Conservation (phyloP, 495 filamentous ascomycete genomes). For the Viridothelium virens region DNA sequence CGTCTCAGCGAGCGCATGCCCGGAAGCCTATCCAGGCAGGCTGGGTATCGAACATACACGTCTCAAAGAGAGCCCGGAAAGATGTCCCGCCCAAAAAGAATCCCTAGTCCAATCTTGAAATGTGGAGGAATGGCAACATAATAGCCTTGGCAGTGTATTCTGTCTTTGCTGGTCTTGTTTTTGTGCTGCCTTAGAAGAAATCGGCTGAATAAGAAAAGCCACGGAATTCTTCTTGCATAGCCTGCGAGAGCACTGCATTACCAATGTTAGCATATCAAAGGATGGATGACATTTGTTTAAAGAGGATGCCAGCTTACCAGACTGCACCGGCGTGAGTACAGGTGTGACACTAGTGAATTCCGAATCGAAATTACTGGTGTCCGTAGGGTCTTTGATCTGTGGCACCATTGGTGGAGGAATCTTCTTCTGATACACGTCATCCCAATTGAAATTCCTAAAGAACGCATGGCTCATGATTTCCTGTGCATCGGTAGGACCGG, state of each 20-base stretch:
- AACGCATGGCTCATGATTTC: constrained; percentile 99
- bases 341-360: constrained; percentile 99
- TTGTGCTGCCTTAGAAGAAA: constrained; percentile 41
- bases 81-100: background rate
- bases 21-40: constrained; percentile 3
- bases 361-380: constrained; percentile 98
- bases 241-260: constrained; percentile 77
- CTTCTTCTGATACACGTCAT: constrained; percentile 93
- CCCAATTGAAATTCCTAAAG: constrained; percentile 97
- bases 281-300: background rate
- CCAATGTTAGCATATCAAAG: constrained; percentile 9
- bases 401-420: constrained; percentile 84
- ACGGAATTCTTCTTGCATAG: constrained; percentile 99
- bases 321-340: constrained; percentile 93
- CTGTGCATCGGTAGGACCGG: constrained; percentile 94
- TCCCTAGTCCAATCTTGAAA: constrained; percentile 1
- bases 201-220: constrained; percentile 94
- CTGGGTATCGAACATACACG: constrained; percentile 8
- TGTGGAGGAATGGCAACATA: background rate
- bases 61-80: background rate
- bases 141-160: background rate
- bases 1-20: constrained; percentile 8
- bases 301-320: constrained; percentile 55
- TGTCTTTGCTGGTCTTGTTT: background rate
- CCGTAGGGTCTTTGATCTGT: constrained; percentile 77